Conservation (phyloP, 2,329 filamentous ascomycete species). For the Ceratocystis cacaofunesta region DNA sequence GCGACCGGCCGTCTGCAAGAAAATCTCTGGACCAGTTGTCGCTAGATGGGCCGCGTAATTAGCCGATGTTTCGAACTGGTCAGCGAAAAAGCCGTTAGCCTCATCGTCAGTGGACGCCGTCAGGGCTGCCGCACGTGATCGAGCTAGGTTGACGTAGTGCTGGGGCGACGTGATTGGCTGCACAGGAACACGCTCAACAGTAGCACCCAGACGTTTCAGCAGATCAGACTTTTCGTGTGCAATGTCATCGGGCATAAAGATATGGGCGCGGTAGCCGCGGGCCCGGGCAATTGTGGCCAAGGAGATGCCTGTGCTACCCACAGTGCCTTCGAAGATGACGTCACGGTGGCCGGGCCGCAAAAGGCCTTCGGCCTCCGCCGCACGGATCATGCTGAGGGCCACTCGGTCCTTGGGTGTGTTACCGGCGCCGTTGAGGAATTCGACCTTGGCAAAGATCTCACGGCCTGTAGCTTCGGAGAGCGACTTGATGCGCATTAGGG, state of each 20-base stretch:
- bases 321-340: constrained; percentile 93
- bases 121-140: constrained; percentile 61
- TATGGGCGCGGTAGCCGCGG: constrained; percentile 79
- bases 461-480: constrained; percentile 78
- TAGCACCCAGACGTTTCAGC: constrained; percentile 74
- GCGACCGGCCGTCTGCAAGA: constrained; percentile 54
- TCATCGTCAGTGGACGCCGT: constrained; percentile 38
- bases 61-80: constrained; percentile 85
- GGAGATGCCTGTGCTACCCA: constrained; percentile 91
- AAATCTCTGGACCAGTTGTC: constrained; percentile 82
- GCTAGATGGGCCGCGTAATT: constrained; percentile 77
- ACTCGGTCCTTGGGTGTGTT: constrained; percentile 92
- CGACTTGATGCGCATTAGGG: constrained; percentile 70
- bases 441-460: constrained; percentile 81
- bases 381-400: constrained; percentile 72
- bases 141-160: constrained; percentile 89
- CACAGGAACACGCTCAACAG: constrained; percentile 80
- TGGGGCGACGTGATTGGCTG: constrained; percentile 85
- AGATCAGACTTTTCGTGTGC: constrained; percentile 77
- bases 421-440: constrained; percentile 91
- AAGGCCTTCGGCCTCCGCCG: constrained; percentile 64
- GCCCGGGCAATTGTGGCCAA: constrained; percentile 79
- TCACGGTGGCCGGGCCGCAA: constrained; percentile 70
- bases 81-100: constrained; percentile 79
- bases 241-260: constrained; percentile 95